Percentiles rank a stretch among this genome's conserved stretches.
phyloP scores from a whole-genome alignment of 495 filamentous ascomycete genomes.

The Trichoderma asperelloides region DNA sequence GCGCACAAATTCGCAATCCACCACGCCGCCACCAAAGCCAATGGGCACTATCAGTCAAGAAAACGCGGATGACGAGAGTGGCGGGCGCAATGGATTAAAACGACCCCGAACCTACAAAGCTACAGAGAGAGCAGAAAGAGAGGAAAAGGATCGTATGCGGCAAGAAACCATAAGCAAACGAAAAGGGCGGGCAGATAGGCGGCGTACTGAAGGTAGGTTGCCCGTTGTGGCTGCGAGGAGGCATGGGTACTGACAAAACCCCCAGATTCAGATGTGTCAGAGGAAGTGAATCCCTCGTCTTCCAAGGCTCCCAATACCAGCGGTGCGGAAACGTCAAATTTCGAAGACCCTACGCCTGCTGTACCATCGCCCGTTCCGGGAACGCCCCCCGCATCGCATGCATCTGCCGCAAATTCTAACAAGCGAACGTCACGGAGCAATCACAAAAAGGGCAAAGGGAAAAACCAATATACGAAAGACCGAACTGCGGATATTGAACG shows the following conservation, averaged over 20 bases:
- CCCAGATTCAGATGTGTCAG: conserved; percentile 52
- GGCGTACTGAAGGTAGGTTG: conserved; percentile 64
- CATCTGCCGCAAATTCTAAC: conserved; percentile 38
- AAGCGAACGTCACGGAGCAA: conserved; percentile 64
- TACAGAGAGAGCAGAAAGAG: conserved; percentile 65
- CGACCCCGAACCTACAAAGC: conserved; percentile 54
- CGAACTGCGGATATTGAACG: conserved; percentile 55
- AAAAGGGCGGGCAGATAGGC: conserved; percentile 63
- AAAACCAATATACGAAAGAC: conserved; percentile 82
- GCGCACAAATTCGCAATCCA: conserved; percentile 65
- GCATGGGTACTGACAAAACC: conserved; percentile 17
- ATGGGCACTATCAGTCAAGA: conserved; percentile 42
- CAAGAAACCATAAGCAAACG: conserved; percentile 63
- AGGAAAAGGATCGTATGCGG: conserved; percentile 60
- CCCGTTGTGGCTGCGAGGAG: conserved; percentile 11
- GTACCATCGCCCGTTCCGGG: conserved; percentile 27
- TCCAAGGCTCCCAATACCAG: conserved; percentile 21
- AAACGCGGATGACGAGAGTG: conserved; percentile 65
- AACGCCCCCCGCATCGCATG: conserved; percentile 39
- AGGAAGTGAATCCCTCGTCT: conserved; percentile 44
- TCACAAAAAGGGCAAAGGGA: conserved; percentile 58
- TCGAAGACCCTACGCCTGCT: conserved; percentile 13
- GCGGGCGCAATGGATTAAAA: conserved; percentile 46
- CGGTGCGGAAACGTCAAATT: conserved; percentile 15
- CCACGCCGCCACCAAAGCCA: conserved; percentile 36